phyloP scores from a whole-genome alignment of 2,329 filamentous ascomycete species.

The Ceratocystis diversiconidia region DNA sequence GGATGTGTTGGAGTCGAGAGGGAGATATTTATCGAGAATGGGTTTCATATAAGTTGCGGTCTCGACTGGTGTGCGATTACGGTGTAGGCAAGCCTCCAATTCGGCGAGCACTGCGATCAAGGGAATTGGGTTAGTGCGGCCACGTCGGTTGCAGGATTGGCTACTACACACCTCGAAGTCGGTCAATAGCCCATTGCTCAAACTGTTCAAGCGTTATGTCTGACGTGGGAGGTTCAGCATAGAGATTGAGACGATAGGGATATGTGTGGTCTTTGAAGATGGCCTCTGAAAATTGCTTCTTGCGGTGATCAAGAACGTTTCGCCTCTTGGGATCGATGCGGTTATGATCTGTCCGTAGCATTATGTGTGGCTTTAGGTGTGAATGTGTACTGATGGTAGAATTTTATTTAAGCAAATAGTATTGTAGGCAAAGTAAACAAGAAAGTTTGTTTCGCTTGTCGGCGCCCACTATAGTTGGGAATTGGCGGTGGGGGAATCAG shows the following conservation, averaged over 20 bases:
- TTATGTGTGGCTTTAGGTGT: constrained; percentile 22
- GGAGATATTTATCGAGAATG: constrained; percentile 74
- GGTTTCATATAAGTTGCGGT: constrained; percentile 72
- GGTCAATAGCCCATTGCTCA: constrained; percentile 95
- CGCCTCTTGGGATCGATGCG: constrained; percentile 58
- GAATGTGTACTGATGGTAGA: not conserved
- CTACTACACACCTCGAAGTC: constrained; percentile 52
- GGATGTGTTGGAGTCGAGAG: constrained; percentile 62
- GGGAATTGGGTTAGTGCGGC: too few relatives aligned
- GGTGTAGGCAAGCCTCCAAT: constrained; percentile 87
- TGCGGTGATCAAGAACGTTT: constrained; percentile 61
- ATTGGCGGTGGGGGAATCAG: not conserved
- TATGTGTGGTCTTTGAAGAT: constrained; percentile 68
- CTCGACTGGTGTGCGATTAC: constrained; percentile 74
- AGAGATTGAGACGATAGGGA: constrained; percentile 81
- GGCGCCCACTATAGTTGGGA: not conserved
- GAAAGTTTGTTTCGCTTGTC: not conserved
- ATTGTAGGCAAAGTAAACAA: not conserved
- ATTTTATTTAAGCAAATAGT: not conserved
- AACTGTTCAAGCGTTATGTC: constrained; percentile 96
- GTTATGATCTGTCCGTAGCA: constrained; percentile 39
- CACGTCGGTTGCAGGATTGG: not conserved
- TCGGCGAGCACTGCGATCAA: constrained; percentile 55
- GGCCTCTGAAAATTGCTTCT: constrained; percentile 70
- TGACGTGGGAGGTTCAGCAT: constrained; percentile 70